These are phyloP conservation scores for Fusarium hostae DNA, from an alignment of 2,329 filamentous ascomycete species.

Conservation along the genomic window DNA sequence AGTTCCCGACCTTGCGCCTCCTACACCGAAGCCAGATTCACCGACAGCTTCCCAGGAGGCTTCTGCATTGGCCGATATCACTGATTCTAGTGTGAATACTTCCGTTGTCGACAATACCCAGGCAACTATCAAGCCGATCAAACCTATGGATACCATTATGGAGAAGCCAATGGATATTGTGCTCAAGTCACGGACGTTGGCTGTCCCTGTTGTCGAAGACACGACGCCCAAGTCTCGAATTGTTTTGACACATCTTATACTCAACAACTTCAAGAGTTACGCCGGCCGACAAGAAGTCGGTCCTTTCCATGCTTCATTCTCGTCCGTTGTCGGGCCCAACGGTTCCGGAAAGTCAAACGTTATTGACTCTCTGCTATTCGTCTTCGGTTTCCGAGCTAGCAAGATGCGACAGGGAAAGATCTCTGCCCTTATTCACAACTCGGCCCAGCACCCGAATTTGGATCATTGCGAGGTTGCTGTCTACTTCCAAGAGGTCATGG, in stretches of 20 bases:
- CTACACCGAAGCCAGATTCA: constrained; percentile 65
- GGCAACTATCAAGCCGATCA: constrained; percentile 73
- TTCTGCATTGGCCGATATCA: constrained; percentile 79
- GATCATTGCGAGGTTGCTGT: constrained; percentile 96
- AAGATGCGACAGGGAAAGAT: constrained; percentile 99
- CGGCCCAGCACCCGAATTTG: constrained; percentile 84
- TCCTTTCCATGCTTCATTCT: constrained; percentile 96
- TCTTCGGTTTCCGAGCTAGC: constrained; percentile 98
- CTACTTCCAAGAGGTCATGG: constrained; percentile 94
- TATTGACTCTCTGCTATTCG: constrained; percentile 96
- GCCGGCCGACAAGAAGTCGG: constrained; percentile 94
- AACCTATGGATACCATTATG: constrained; percentile 78
- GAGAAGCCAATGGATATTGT: constrained; percentile 96
- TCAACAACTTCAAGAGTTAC: constrained; percentile 99
- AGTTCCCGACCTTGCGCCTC: constrained; percentile 53
- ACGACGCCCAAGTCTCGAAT: constrained; percentile 84
- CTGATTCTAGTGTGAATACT: constrained; percentile 70
- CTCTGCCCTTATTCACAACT: constrained; percentile 97
- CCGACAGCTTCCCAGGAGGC: constrained; percentile 62
- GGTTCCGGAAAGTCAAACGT: constrained; percentile 99
- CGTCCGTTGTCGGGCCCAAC: constrained; percentile 96
- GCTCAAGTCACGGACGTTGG: constrained; percentile 81
- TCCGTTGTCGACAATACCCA: constrained; percentile 45
- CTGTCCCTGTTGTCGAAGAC: constrained; percentile 76
- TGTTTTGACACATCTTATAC: constrained; percentile 89